A percentile compares a stretch with the other conserved stretches of the same genome.
Conservation (phyloP, 225 moss, liverwort and hornwort genomes). For the Physcomitrellopsis africana region DNA sequence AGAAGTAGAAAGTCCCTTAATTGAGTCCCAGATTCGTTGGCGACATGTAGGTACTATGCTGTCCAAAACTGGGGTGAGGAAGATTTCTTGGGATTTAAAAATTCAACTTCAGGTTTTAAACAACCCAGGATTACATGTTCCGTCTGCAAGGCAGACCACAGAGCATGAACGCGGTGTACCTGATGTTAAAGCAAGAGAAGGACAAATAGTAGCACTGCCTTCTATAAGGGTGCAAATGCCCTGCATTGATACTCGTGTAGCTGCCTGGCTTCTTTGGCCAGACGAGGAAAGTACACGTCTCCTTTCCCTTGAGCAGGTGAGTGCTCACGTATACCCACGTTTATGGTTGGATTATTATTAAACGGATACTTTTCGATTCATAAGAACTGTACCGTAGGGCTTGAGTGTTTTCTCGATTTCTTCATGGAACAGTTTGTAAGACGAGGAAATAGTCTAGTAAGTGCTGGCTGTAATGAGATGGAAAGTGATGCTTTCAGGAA, state of each 20-base stretch:
- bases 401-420: slow-evolving; percentile 4
- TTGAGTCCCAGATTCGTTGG: slow-evolving; percentile 64
- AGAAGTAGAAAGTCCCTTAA: slow-evolving; percentile 30
- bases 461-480: slow-evolving; percentile 20
- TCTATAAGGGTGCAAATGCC: slow-evolving; percentile 66
- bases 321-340: slow-evolving; percentile 13
- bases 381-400: neutral
- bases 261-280: slow-evolving; percentile 98
- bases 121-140: slow-evolving; percentile 51
- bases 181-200: slow-evolving; percentile 36
- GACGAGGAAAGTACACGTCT: slow-evolving; percentile 85
- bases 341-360: neutral
- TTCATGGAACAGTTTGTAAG: slow-evolving; percentile 14
- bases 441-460: neutral
- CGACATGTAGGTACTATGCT: slow-evolving; percentile 55
- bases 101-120: slow-evolving; percentile 69
- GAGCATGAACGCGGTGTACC: slow-evolving; percentile 26
- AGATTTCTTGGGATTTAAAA: slow-evolving; percentile 89
- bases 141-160: slow-evolving; percentile 13
- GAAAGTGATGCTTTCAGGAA: slow-evolving; percentile 57
- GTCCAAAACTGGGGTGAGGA: slow-evolving; percentile 57
- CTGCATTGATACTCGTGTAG: slow-evolving; percentile 71
- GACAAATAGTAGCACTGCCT: slow-evolving; percentile 47
- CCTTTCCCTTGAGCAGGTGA: slow-evolving; percentile 78
- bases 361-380: slow-evolving; percentile 10